Conservation (phyloP, 208 protist species). For the Borovskyia barvae region DNA sequence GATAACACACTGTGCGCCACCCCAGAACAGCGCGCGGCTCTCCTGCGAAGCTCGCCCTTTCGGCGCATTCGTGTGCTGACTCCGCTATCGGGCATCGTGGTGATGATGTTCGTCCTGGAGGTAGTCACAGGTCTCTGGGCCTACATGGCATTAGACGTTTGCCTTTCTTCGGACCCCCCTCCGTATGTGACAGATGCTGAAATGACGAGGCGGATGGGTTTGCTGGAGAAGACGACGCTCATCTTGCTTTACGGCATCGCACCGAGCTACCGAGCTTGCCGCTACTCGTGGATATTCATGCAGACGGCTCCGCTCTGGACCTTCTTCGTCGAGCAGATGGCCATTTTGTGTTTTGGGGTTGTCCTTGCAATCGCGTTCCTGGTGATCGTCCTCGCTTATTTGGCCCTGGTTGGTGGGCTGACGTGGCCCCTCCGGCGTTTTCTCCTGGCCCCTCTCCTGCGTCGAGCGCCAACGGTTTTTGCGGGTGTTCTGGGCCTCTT, state of each 20-base stretch:
- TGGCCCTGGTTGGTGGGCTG: constrained; percentile 11
- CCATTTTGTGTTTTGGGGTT: constrained; percentile 50
- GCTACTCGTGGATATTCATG: constrained; percentile 69
- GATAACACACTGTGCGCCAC: constrained; percentile 19
- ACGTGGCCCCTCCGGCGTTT: constrained; percentile 27
- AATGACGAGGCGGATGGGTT: constrained; percentile 57
- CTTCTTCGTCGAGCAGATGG: constrained; percentile 45
- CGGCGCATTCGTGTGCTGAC: constrained; percentile 16
- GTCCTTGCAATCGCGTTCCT: constrained; percentile 30
- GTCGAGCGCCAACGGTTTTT: constrained; percentile 3
- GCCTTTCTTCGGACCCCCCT: constrained; percentile 34
- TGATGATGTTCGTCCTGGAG: constrained; percentile 40
- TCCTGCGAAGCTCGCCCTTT: constrained; percentile 15
- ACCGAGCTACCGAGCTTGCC: constrained; percentile 55
- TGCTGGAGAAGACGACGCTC: constrained; percentile 51
- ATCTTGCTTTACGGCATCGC: constrained; percentile 45
- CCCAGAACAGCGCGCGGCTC: constrained; percentile 1
- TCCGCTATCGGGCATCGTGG: constrained; percentile 21
- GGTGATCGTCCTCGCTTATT: constrained; percentile 17
- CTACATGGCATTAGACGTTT: constrained; percentile 35
- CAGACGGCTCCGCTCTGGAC: constrained; percentile 44
- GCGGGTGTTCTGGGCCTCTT: constrained; percentile 17
- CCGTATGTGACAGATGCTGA: constrained; percentile 36
- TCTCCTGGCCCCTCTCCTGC: constrained; percentile 23
- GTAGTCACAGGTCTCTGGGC: constrained; percentile 28